Evolutionary conservation across 495 filamentous ascomycete genomes (phyloP).

Genomic region (Halenospora varia): DNA sequence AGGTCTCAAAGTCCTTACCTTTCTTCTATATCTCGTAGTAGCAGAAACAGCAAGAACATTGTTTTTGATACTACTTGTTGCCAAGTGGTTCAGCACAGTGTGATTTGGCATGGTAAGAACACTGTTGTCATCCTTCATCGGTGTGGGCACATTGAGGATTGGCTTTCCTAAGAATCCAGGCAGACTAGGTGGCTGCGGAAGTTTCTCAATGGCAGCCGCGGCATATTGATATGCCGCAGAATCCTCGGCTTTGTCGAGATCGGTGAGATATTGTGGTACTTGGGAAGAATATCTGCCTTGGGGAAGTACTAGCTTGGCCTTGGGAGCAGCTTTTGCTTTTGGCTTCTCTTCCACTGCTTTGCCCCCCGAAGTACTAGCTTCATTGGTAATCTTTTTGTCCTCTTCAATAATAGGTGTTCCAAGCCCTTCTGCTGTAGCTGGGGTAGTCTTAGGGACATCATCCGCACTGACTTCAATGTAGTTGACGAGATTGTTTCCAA

Average conservation of each 20-base stretch:
- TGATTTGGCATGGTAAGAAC: conserved; percentile 95
- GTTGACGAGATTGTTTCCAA: conserved; percentile 93
- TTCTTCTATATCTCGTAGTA: conserved; percentile 92
- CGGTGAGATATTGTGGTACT: conserved; percentile 80
- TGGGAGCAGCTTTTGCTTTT: conserved; percentile 26
- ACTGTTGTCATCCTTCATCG: conserved; percentile 96
- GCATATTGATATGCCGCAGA: conserved; percentile 65
- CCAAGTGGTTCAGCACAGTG: conserved; percentile 92
- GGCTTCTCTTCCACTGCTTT: conserved; percentile 22
- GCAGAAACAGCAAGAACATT: conserved; percentile 94
- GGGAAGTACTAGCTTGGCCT: conserved; percentile 40
- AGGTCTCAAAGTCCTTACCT: conserved; percentile 57
- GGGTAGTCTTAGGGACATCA: conserved; percentile 50
- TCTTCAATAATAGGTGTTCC: conserved; percentile 1
- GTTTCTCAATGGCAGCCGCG: conserved; percentile 61
- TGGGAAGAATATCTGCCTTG: conserved; percentile 51
- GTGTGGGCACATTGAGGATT: conserved; percentile 82
- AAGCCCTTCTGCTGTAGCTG: conserved; percentile 26
- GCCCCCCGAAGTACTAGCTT: conserved; percentile 1
- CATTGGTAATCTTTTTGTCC: neutral
- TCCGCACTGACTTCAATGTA: conserved; percentile 91
- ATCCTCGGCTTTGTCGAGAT: conserved; percentile 81
- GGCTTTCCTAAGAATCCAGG: conserved; percentile 92
- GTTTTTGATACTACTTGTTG: conserved; percentile 98
- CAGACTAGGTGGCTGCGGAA: conserved; percentile 77